phyloP scores from a whole-genome alignment of 352 stramenopile genomes.

The Pythium grandisporangium region DNA sequence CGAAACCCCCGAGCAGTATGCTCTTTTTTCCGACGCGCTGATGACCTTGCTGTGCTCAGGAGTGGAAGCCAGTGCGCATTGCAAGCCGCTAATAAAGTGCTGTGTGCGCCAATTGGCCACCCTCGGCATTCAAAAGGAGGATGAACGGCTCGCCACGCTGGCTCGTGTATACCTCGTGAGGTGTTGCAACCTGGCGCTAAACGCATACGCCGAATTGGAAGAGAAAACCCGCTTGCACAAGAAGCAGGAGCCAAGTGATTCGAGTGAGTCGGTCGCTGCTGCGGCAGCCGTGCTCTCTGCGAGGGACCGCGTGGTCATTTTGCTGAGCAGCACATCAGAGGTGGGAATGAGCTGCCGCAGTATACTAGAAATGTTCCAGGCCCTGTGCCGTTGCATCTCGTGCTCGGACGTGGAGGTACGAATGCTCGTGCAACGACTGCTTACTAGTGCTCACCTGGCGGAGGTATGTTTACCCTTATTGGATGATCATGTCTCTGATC shows the following conservation, averaged over 20 bases:
- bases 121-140: conserved; percentile 52
- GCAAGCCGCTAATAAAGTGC: conserved; percentile 54
- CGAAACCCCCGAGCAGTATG: conserved; percentile 7
- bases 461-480: conserved; percentile 30
- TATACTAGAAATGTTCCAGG: conserved; percentile 65
- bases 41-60: conserved; percentile 52
- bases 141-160: conserved; percentile 31
- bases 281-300: conserved; percentile 16
- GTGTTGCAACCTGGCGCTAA: conserved; percentile 45
- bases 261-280: not conserved
- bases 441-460: conserved; percentile 40
- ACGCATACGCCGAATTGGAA: conserved; percentile 35
- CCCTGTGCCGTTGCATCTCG: conserved; percentile 72
- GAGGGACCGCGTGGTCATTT: conserved; percentile 53
- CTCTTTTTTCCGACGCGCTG: conserved; percentile 40
- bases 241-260: not conserved
- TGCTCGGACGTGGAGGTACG: conserved; percentile 57
- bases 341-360: conserved; percentile 39
- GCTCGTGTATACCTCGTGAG: conserved; percentile 44
- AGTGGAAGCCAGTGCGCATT: conserved; percentile 37
- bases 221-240: not conserved
- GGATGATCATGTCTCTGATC: conserved; percentile 8
- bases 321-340: conserved; percentile 48
- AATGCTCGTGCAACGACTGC: conserved; percentile 48
- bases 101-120: conserved; percentile 73